Conservation (phyloP, 495 filamentous ascomycete species). For the Saxophila tyrrhenica region DNA sequence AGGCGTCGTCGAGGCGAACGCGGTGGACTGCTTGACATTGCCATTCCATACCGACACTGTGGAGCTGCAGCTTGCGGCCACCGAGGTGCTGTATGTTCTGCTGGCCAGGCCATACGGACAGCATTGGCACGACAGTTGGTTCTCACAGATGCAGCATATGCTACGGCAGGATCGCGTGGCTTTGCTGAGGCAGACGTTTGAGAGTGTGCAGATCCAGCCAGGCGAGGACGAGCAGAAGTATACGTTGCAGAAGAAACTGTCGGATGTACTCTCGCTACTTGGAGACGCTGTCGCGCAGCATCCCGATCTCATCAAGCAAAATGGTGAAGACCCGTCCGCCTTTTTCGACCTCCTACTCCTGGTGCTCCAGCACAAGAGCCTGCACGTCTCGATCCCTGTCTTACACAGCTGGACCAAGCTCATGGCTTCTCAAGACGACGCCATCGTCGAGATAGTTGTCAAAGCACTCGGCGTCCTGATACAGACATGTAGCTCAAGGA, state of each 20-base stretch:
- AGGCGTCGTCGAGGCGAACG: conserved; percentile 57
- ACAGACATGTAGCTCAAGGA: conserved; percentile 62
- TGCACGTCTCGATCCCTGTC: conserved; percentile 83
- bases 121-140: conserved; percentile 11
- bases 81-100: conserved; percentile 12
- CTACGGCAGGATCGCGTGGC: conserved; percentile 7
- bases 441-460: conserved; percentile 53
- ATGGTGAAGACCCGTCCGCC: conserved; percentile 54
- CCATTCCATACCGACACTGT: conserved; percentile 28
- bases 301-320: conserved; percentile 43
- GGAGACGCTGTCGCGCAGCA: conserved; percentile 74
- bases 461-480: conserved; percentile 63
- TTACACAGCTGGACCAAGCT: conserved; percentile 83
- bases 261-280: conserved; percentile 80
- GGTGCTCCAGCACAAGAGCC: conserved; percentile 72
- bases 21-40: conserved; percentile 60
- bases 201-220: conserved; percentile 39
- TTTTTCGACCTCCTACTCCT: conserved; percentile 70
- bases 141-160: conserved; percentile 4
- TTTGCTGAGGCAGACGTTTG: conserved; percentile 10
- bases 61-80: conserved; percentile 12
- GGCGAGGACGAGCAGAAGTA: conserved; percentile 67
- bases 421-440: conserved; percentile 52
- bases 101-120: conserved; percentile 5
- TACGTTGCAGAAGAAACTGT: conserved; percentile 80